Evolutionary conservation across 352 stramenopile species (phyloP), one percentile per base, ranked within the genome.

Genomic region (Thalassiosira livingstoniorum): DNA sequence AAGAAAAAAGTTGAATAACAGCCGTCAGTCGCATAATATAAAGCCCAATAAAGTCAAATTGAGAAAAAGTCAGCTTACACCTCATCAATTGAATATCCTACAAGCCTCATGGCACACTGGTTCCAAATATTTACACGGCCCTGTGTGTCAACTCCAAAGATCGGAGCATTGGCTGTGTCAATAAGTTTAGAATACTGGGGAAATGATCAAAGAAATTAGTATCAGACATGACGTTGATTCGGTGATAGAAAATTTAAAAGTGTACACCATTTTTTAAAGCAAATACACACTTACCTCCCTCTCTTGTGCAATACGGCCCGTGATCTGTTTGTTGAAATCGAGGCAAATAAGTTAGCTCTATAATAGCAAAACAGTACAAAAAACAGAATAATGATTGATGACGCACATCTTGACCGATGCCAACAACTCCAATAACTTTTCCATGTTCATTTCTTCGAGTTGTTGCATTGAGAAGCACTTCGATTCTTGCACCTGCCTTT

Each of bases 141-240:
- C 73, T 97, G 96, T 60, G 85, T 80, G 82, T 98, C 95, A n/a
- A 97, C 93, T 55, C 95, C 95, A 78, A 98, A 97, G 60, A 97
- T 97, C n/a, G 58, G 58, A 13, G 94, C 93, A 65, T 98, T 97
- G 0, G 95, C 95, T 34, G 92, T 97, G 60, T 98, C 95, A 69
- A 98, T 97, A n/a, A 97, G 67, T 11, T 94, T 66, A 23, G 58
- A 10, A 66, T 66, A 66, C 32, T n/a, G n/a, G n/a, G n/a, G n/a
- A n/a, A n/a, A n/a, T n/a, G n/a, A n/a, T n/a, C n/a, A n/a, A n/a
- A n/a, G n/a, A n/a, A n/a, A n/a, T n/a, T n/a, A n/a, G n/a, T n/a
- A n/a, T n/a, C n/a, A n/a, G n/a, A n/a, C n/a, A n/a, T n/a, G n/a
- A n/a, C n/a, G n/a, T n/a, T n/a, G n/a, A n/a, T n/a, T n/a, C n/a